A percentile compares a stretch with the other conserved stretches of the same genome.
These are phyloP conservation scores for Prunus mongolica DNA, from an alignment of 306 rosid genomes.

Conservation along the genomic window DNA sequence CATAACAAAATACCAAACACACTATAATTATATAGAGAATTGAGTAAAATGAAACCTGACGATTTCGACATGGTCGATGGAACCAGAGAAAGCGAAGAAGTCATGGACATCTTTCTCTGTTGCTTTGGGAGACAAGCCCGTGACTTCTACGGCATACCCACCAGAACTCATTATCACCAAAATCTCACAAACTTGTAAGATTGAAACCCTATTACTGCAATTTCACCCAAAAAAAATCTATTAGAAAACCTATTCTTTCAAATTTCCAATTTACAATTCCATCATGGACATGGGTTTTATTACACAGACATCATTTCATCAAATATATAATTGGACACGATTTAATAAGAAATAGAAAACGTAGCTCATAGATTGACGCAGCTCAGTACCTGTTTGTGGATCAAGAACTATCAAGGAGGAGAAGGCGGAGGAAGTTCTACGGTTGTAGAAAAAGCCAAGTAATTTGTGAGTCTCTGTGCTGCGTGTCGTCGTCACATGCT, in stretches of 20 bases:
- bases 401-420: neutral
- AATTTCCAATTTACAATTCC: neutral
- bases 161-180: conserved; percentile 36
- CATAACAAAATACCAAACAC: neutral
- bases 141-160: conserved; percentile 70
- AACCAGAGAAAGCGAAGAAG: conserved; percentile 78
- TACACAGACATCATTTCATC: too few relatives aligned
- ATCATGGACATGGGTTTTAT: neutral
- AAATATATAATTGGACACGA: neutral
- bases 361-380: neutral
- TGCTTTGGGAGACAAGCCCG: conserved; percentile 73
- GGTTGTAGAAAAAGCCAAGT: neutral
- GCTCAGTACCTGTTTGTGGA: neutral
- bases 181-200: neutral
- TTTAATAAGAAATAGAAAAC: neutral
- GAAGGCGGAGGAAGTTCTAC: neutral
- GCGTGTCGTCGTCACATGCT: neutral
- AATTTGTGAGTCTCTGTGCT: neutral
- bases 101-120: conserved; percentile 70
- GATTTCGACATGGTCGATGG: conserved; percentile 64
- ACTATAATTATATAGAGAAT: neutral
- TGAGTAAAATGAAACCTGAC: conserved; percentile 32
- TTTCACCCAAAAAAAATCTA: neutral
- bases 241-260: neutral
- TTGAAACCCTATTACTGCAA: neutral